Conservation (phyloP, 2,329 filamentous ascomycete species). For the Microthyrium microscopicum region DNA sequence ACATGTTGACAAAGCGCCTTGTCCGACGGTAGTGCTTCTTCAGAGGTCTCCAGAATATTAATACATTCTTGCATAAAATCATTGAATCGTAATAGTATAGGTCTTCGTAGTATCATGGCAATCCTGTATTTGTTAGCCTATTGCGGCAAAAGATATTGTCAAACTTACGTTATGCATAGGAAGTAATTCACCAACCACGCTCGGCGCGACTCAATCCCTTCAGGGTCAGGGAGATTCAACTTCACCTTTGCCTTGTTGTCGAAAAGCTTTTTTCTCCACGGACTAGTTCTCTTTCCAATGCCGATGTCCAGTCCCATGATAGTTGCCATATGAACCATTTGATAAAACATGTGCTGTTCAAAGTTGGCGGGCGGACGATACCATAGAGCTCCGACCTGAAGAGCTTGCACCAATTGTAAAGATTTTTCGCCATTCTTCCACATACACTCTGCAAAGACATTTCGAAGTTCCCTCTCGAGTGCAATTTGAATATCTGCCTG, state of each 20-base stretch:
- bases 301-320: constrained; percentile 75
- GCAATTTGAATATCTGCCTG: constrained; percentile 40
- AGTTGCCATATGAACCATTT: constrained; percentile 64
- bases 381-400: constrained; percentile 65
- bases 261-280: constrained; percentile 12
- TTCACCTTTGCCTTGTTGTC: constrained; percentile 18
- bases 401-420: constrained; percentile 64
- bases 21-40: constrained; percentile 40
- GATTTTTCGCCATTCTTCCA: constrained; percentile 65
- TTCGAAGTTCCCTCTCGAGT: constrained; percentile 54
- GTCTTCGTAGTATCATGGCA: constrained; percentile 40
- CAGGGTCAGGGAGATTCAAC: constrained; percentile 24
- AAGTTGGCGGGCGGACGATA: constrained; percentile 71
- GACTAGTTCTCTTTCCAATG: constrained; percentile 37
- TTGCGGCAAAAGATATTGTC: constrained; percentile 22
- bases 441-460: constrained; percentile 55
- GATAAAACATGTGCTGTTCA: constrained; percentile 80
- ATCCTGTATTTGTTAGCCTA: too few relatives aligned
- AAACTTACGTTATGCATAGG: too few relatives aligned
- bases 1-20: constrained; percentile 39
- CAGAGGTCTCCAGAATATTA: constrained; percentile 37
- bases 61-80: constrained; percentile 45
- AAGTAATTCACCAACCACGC: constrained; percentile 47
- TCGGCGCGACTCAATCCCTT: constrained; percentile 39
- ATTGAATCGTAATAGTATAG: constrained; percentile 42